phyloP scores from a whole-genome alignment of 2,329 filamentous ascomycete species.

The Monosporascus sp. region DNA sequence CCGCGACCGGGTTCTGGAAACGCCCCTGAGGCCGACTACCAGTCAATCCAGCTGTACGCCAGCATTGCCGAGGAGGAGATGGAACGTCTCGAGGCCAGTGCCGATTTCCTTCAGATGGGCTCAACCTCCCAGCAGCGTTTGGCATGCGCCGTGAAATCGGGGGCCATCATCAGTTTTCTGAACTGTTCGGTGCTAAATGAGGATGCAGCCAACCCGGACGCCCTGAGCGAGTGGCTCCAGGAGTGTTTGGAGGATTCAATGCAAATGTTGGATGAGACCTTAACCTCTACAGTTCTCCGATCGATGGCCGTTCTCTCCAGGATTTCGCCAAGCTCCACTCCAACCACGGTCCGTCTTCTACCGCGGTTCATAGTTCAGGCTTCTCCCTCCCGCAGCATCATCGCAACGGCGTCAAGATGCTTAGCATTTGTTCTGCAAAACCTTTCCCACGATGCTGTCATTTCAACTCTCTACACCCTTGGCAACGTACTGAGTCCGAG shows the following conservation, averaged over 20 bases:
- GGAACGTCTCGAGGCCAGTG: conserved; percentile 77
- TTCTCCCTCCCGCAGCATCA: conserved; percentile 61
- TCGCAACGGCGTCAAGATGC: conserved; percentile 75
- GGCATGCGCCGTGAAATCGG: conserved; percentile 79
- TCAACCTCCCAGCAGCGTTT: conserved; percentile 82
- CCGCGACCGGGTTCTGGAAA: conserved; percentile 35
- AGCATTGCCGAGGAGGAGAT: conserved; percentile 77
- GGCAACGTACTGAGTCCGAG: conserved; percentile 87
- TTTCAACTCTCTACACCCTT: conserved; percentile 93
- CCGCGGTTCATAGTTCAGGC: conserved; percentile 86
- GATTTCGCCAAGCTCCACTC: conserved; percentile 65
- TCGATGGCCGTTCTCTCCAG: conserved; percentile 77
- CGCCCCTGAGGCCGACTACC: conserved; percentile 45
- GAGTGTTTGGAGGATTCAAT: conserved; percentile 70
- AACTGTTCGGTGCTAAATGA: conserved; percentile 81
- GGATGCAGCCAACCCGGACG: conserved; percentile 71
- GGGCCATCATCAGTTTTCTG: conserved; percentile 74
- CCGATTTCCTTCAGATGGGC: conserved; percentile 83
- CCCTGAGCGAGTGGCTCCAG: conserved; percentile 80
- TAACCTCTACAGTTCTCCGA: conserved; percentile 75
- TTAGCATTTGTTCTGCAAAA: conserved; percentile 75
- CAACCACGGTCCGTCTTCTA: conserved; percentile 70
- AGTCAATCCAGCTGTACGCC: conserved; percentile 58
- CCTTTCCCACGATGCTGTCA: conserved; percentile 86
- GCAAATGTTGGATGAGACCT: conserved; percentile 73